Percentiles rank a stretch among this genome's conserved stretches.
Conservation (phyloP, 208 protist species). For the Acanthamoeba castellanii region DNA sequence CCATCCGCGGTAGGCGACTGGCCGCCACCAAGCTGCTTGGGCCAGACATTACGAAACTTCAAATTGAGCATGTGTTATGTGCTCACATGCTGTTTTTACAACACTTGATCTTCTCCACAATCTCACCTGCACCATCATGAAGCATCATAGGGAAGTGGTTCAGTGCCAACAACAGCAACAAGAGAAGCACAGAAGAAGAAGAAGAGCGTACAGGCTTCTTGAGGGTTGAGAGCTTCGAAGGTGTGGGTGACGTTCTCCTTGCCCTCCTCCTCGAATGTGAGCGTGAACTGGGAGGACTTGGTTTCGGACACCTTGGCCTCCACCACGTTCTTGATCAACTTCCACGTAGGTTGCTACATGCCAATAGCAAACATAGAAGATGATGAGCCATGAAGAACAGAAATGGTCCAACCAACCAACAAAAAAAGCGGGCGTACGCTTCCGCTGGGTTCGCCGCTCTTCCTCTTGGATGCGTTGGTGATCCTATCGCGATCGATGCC, state of each 20-base stretch:
- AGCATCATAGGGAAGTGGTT: no score
- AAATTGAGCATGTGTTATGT: no score
- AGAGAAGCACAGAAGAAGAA: not conserved
- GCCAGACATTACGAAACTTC: no score
- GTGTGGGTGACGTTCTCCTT: slow-evolving; percentile 23
- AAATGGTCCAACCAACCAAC: no score
- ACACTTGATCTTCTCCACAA: slow-evolving; percentile 36
- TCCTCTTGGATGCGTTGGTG: slow-evolving; percentile 44
- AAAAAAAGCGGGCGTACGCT: not conserved
- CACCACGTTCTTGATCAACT: slow-evolving; percentile 50
- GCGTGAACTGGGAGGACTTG: slow-evolving; percentile 43
- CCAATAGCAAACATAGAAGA: not conserved
- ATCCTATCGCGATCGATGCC: slow-evolving; percentile 41
- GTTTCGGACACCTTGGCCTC: not conserved
- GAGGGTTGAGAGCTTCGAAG: slow-evolving; percentile 9
- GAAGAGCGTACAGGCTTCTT: slow-evolving; percentile 8
- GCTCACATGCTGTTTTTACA: slow-evolving; percentile 53
- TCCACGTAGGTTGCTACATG: slow-evolving; percentile 11
- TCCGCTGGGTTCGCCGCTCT: not conserved
- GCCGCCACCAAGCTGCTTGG: no score
- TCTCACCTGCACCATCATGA: slow-evolving; percentile 8
- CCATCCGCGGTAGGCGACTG: no score
- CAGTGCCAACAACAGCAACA: not conserved
- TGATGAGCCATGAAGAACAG: not conserved
- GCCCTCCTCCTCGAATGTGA: slow-evolving; percentile 18